phyloP scores from a whole-genome alignment of 1,284 basidiomycete species.

The Apiotrichum veenhuisii region DNA sequence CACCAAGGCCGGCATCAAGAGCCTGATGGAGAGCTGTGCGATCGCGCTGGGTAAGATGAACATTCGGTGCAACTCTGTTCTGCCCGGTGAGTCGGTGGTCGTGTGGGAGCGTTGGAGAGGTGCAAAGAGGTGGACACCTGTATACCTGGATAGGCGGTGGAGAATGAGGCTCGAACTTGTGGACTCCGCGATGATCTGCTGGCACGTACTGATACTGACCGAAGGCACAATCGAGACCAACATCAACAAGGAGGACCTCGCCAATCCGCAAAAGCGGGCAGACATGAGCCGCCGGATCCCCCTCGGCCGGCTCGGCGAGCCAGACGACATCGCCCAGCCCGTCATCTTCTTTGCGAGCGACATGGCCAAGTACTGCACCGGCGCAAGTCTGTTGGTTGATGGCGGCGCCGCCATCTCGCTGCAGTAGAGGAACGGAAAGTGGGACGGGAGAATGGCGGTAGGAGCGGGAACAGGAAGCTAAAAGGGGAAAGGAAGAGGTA shows the following conservation, averaged over 20 bases:
- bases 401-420: slow-evolving; percentile 75
- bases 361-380: slow-evolving; percentile 60
- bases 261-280: slow-evolving; percentile 60
- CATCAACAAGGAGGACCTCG: slow-evolving; percentile 73
- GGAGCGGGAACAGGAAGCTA: no score
- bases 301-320: slow-evolving; percentile 66
- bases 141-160: no score
- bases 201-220: slow-evolving; percentile 37
- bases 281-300: slow-evolving; percentile 66
- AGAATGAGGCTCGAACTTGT: no score
- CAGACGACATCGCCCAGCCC: slow-evolving; percentile 72
- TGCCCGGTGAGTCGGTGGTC: slow-evolving; percentile 43
- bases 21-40: slow-evolving; percentile 76
- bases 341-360: slow-evolving; percentile 72
- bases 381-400: slow-evolving; percentile 61
- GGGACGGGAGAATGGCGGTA: no score
- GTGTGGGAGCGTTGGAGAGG: no score
- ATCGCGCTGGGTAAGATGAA: slow-evolving; percentile 70
- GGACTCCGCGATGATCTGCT: no score
- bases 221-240: slow-evolving; percentile 66
- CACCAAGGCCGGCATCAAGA: slow-evolving; percentile 74
- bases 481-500: neutral
- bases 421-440: slow-evolving; percentile 54
- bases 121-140: no score
- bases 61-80: slow-evolving; percentile 61